These are phyloP conservation scores for Recurvomyces mirabilis DNA, from an alignment of 495 filamentous ascomycete genomes.

Conservation along the genomic window DNA sequence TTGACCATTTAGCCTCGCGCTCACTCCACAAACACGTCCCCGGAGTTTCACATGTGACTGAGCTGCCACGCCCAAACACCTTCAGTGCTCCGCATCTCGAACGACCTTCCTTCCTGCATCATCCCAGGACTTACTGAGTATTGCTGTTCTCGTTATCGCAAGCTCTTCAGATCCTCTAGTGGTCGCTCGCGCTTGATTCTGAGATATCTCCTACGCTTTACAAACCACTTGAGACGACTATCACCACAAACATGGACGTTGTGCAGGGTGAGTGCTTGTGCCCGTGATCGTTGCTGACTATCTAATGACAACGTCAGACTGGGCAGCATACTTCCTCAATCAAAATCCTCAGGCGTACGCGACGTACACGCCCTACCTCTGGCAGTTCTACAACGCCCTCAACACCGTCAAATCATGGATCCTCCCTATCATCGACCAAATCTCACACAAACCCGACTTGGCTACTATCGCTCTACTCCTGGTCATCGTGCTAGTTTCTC, in stretches of 20 bases:
- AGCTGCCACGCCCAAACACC: too few species aligned
- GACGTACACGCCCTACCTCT: conserved; percentile 15
- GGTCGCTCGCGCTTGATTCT: too few species aligned
- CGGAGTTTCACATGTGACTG: too few species aligned
- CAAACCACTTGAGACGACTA: background rate
- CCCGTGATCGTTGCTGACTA: too few species aligned
- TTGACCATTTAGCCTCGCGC: too few species aligned
- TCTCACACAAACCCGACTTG: conserved; percentile 46
- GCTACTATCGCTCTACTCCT: conserved; percentile 46
- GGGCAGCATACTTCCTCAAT: conserved; percentile 16
- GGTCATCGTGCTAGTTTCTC: conserved; percentile 45
- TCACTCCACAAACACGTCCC: too few species aligned
- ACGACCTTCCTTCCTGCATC: too few species aligned
- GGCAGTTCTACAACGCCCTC: conserved; percentile 8
- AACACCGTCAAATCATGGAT: conserved; percentile 25
- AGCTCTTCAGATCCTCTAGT: too few species aligned
- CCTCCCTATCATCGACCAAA: conserved; percentile 39
- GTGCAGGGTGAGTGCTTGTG: conserved; percentile 11
- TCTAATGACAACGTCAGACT: too few species aligned
- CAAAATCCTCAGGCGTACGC: background rate
- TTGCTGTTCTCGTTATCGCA: too few species aligned
- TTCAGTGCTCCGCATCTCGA: too few species aligned
- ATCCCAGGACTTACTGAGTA: too few species aligned
- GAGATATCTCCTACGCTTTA: background rate
- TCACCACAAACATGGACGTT: conserved; percentile 11